Conservation (phyloP, 192 early-diverging fungal genomes). For the Coemansia sp. region DNA sequence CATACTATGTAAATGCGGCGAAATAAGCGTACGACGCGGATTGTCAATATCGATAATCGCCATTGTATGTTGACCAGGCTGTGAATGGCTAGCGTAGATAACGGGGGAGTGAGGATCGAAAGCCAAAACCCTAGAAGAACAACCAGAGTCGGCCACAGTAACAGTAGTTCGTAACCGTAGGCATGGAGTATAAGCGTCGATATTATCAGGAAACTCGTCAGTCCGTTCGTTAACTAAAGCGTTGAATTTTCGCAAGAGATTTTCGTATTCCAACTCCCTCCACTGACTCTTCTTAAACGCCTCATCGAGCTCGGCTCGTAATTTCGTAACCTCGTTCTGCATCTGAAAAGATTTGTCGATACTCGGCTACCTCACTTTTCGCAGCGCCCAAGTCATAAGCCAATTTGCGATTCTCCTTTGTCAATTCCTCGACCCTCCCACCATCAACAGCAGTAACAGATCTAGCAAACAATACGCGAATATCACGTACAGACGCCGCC, state of each 20-base stretch:
- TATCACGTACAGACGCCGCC: conserved; percentile 22
- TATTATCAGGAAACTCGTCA: not conserved
- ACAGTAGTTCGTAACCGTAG: conserved; percentile 23
- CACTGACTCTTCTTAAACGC: not conserved
- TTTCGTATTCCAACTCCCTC: conserved; percentile 23
- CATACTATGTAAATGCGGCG: conserved; percentile 19
- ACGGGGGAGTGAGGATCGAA: conserved; percentile 21
- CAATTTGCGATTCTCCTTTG: conserved; percentile 8
- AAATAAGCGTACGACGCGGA: conserved; percentile 2
- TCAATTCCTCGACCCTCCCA: conserved; percentile 3
- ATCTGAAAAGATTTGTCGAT: conserved; percentile 12
- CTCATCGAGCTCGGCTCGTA: conserved; percentile 18
- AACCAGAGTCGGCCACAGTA: conserved; percentile 4
- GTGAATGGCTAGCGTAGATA: conserved; percentile 30
- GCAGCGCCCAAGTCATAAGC: not conserved
- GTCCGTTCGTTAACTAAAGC: too few species aligned
- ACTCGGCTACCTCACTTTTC: not conserved
- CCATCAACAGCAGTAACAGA: conserved; percentile 26
- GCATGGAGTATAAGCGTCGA: conserved; percentile 2
- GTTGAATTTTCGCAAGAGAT: not conserved
- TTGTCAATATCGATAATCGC: conserved; percentile 26
- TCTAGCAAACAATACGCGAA: conserved; percentile 39
- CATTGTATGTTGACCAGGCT: conserved; percentile 17
- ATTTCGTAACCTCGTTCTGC: conserved; percentile 21
- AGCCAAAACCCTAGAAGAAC: conserved; percentile 25